phyloP scores from a whole-genome alignment of 192 early-diverging fungal genomes.

The Coemansia sp. region DNA sequence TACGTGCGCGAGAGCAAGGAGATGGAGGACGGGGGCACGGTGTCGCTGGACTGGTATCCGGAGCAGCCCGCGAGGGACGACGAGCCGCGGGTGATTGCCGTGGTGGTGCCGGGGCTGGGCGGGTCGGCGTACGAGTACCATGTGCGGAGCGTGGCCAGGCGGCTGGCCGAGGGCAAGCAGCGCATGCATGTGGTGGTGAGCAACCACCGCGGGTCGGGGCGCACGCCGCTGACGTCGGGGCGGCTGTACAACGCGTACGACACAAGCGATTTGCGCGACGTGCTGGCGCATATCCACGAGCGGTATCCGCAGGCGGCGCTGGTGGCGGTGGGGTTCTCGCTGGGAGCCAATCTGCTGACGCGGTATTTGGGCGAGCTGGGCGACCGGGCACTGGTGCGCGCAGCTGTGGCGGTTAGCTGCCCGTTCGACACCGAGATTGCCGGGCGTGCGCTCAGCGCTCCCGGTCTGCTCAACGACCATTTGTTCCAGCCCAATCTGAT shows the following conservation, averaged over 20 bases:
- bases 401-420: constrained; percentile 73
- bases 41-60: constrained; percentile 85
- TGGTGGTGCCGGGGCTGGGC: constrained; percentile 83
- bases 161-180: constrained; percentile 43
- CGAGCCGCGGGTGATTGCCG: constrained; percentile 57
- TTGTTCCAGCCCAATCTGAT: constrained; percentile 61
- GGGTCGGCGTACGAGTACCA: constrained; percentile 92
- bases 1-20: constrained; percentile 48
- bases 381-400: constrained; percentile 62
- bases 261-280: constrained; percentile 63
- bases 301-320: constrained; percentile 56
- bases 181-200: constrained; percentile 64
- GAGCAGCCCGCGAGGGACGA: constrained; percentile 42
- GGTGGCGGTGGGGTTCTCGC: constrained; percentile 78
- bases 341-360: constrained; percentile 87
- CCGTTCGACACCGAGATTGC: constrained; percentile 69
- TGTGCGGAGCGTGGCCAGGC: constrained; percentile 65
- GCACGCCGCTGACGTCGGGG: constrained; percentile 46
- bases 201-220: constrained; percentile 42
- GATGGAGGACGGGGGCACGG: constrained; percentile 75
- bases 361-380: constrained; percentile 83
- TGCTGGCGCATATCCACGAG: constrained; percentile 17
- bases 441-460: constrained; percentile 39
- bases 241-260: constrained; percentile 76
- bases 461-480: constrained; percentile 50